phyloP scores from a whole-genome alignment of 148 eudicot genomes.

The Heliamphora exappendiculata region DNA sequence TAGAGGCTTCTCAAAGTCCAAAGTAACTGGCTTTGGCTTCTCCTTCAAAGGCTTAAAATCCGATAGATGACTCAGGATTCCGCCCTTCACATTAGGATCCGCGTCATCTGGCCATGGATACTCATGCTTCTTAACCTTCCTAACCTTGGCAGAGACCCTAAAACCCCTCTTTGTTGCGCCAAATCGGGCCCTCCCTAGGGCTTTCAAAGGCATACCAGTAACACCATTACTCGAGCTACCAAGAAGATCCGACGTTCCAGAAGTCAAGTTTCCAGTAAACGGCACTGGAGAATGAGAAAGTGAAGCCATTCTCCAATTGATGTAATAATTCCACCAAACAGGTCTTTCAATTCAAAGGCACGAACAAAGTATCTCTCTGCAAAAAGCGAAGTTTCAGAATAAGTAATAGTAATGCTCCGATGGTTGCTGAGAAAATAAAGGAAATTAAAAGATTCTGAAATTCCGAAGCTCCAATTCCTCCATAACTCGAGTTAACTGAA shows the following conservation, averaged over 20 bases:
- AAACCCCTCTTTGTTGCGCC: slow-evolving; percentile 27
- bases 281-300: slow-evolving; percentile 24
- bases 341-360: slow-evolving; percentile 1
- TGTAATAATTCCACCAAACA: slow-evolving; percentile 9
- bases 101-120: slow-evolving; percentile 84
- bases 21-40: slow-evolving; percentile 69
- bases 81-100: slow-evolving; percentile 75
- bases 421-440: neutral
- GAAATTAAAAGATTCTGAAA: neutral
- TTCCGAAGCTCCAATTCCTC: neutral
- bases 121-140: slow-evolving; percentile 74
- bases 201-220: slow-evolving; percentile 48
- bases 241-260: slow-evolving; percentile 55
- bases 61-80: slow-evolving; percentile 55
- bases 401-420: neutral
- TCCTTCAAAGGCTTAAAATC: slow-evolving; percentile 73
- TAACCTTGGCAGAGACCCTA: slow-evolving; percentile 38
- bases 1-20: slow-evolving; percentile 64
- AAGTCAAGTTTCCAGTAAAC: slow-evolving; percentile 20
- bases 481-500: neutral
- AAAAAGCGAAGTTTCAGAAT: neutral
- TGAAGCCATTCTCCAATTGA: slow-evolving; percentile 40
- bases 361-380: neutral
- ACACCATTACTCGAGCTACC: slow-evolving; percentile 47
- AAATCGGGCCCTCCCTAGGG: slow-evolving; percentile 45